Evolutionary conservation across 257 asterid species (phyloP).

Genomic region (Solanum corneliomulleri): DNA sequence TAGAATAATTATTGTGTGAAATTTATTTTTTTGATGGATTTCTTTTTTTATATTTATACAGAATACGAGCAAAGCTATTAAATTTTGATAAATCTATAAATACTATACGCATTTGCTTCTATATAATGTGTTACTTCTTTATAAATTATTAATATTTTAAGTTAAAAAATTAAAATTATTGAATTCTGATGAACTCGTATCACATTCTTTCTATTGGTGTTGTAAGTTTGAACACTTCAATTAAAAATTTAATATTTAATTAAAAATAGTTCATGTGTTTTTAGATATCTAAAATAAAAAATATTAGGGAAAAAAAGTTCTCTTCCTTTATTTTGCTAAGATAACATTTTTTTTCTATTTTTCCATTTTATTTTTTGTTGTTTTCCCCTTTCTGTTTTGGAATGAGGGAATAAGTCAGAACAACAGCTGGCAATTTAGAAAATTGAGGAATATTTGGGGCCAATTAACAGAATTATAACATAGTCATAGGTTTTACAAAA

Average conservation of each 20-base stretch:
- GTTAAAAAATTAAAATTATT: neutral
- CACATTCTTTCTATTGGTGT: neutral
- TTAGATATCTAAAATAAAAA: neutral
- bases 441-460: neutral
- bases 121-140: neutral
- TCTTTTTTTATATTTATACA: neutral
- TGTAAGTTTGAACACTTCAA: neutral
- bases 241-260: neutral
- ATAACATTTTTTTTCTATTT: neutral
- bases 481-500: neutral
- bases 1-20: neutral
- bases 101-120: neutral
- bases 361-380: neutral
- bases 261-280: neutral
- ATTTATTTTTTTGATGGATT: neutral
- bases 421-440: neutral
- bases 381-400: neutral
- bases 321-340: no score
- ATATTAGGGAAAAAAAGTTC: neutral
- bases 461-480: neutral
- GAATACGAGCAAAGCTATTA: neutral
- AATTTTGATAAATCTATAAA: neutral
- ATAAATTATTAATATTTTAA: neutral
- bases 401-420: neutral
- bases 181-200: neutral